Base-by-base conservation (phyloP, 2,329 filamentous ascomycete genomes). In the Penicillium nordicum region DNA sequence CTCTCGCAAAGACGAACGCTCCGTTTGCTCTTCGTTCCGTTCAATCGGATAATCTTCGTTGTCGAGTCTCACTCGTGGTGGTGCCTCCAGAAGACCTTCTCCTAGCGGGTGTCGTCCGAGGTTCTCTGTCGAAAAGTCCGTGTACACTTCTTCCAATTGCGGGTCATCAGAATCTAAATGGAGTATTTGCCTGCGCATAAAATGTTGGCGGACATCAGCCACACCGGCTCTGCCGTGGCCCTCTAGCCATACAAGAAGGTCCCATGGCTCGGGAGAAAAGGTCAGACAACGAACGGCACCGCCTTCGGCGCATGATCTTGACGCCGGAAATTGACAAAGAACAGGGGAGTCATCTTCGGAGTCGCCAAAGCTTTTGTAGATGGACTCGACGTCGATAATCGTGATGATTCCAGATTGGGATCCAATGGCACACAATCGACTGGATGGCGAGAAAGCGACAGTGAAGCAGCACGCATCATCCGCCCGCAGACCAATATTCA, bases 211-310 rank as follows among this genome's bases (percentile, higher is more conserved):
- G 47, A 80, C 67, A 64, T 80, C 78, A 32, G 77, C 76, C 55
- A 80, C 64, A 8, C 78, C 78, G 43, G 75, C 75, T 59, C 75
- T 71, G 16, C 78, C 78, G 60, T 89, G 87, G 66, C 96, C 90
- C 73, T 99, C 94, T 9, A 92, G 90, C 92, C 94, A 97, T 7
- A 95, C 89, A 40, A 99, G 78, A 18, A 99, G 83, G 69, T 97
- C 93, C 79, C 88, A 93, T 0, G 92, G 90, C 1, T 89, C 89
- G 0, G 93, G 92, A 5, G 90, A 92, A 70, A 99, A 99, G 1
- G 88, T 83, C 89, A 97, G 95, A 59, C 92, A 90, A 59, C 94
- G 84, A 51, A 97, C 86, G 32, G 93, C 92, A 42, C 93, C 93
- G 21, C 83, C 81, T 23, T 84, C 82, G n/a, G 79, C 81, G 57